A percentile compares a stretch with the other conserved stretches of the same genome.
Evolutionary conservation across 176 grass and related monocot species (phyloP).

Genomic region (Bolboschoenus planiculmis): DNA sequence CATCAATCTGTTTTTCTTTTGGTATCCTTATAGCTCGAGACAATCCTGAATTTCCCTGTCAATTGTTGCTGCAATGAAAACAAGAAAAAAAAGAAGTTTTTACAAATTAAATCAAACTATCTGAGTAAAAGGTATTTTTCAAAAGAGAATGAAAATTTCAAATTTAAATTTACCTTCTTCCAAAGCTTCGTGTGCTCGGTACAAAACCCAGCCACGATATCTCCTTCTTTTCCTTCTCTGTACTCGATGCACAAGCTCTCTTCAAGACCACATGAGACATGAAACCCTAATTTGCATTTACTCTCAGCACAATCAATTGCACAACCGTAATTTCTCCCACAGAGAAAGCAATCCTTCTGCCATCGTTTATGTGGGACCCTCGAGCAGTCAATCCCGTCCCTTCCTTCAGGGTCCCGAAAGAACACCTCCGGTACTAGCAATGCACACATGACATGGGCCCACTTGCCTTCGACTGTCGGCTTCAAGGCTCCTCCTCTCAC

Average conservation of each 20-base stretch:
- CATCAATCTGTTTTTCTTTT: neutral
- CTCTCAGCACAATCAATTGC: conserved; percentile 76
- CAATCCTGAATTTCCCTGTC: conserved; percentile 89
- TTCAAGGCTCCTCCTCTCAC: conserved; percentile 58
- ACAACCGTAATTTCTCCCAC: conserved; percentile 45
- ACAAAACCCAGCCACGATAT: conserved; percentile 73
- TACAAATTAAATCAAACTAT: neutral
- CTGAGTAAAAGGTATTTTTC: neutral
- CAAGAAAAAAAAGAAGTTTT: neutral
- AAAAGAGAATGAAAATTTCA: neutral
- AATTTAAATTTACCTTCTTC: conserved; percentile 59
- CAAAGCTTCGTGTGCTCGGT: conserved; percentile 72
- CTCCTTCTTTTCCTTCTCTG: conserved; percentile 42
- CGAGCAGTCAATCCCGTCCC: conserved; percentile 79
- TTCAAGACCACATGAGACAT: conserved; percentile 71
- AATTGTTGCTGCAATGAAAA: conserved; percentile 74
- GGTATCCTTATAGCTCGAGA: conserved; percentile 38
- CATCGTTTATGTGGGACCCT: conserved; percentile 43
- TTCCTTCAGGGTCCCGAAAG: conserved; percentile 62
- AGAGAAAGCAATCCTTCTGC: conserved; percentile 57
- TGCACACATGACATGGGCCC: conserved; percentile 80
- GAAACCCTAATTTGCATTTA: conserved; percentile 67
- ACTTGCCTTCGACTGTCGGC: conserved; percentile 47
- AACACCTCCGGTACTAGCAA: conserved; percentile 92
- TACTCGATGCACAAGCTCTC: conserved; percentile 65